A percentile compares a stretch with the other conserved stretches of the same genome.
These are phyloP conservation scores for Alternaria metachromatica DNA, from an alignment of 2,329 filamentous ascomycete species.

Conservation along the genomic window DNA sequence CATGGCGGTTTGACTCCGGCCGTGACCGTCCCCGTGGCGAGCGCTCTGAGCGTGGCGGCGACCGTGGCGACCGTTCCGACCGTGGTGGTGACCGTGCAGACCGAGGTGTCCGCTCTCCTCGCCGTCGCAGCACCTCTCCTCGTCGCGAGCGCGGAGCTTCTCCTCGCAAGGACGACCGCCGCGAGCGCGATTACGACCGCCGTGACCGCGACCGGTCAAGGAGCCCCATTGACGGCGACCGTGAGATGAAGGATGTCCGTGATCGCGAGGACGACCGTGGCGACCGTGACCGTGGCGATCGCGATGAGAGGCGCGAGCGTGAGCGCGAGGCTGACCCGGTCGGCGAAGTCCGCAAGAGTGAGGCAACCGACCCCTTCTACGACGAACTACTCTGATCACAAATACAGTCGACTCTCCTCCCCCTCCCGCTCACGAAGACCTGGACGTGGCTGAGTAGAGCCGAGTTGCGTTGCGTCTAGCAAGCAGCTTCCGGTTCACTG, in stretches of 20 bases:
- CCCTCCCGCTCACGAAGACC: conserved; percentile 81
- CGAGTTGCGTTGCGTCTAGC: conserved; percentile 20
- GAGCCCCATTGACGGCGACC: conserved; percentile 61
- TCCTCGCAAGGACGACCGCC: conserved; percentile 74
- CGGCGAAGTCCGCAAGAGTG: conserved; percentile 90
- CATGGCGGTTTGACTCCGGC: conserved; percentile 96
- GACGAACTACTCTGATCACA: conserved; percentile 36
- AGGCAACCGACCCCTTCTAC: conserved; percentile 25
- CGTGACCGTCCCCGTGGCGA: conserved; percentile 39
- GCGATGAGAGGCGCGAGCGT: conserved; percentile 59
- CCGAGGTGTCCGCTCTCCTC: conserved; percentile 71
- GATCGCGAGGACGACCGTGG: conserved; percentile 69
- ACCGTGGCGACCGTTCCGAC: conserved; percentile 65
- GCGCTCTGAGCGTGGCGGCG: conserved; percentile 70
- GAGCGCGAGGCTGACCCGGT: conserved; percentile 73
- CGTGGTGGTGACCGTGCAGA: conserved; percentile 68
- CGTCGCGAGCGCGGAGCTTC: conserved; percentile 69
- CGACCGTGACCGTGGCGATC: conserved; percentile 55
- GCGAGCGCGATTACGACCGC: conserved; percentile 71
- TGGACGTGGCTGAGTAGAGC: conserved; percentile 84
- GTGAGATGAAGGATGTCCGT: conserved; percentile 55
- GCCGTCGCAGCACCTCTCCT: conserved; percentile 57
- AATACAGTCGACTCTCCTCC: conserved; percentile 74
- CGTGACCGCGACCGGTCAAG: conserved; percentile 79
- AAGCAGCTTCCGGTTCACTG: conserved; percentile 15